phyloP scores from a whole-genome alignment of 441 rosid genomes.

The Jatropha multifida region DNA sequence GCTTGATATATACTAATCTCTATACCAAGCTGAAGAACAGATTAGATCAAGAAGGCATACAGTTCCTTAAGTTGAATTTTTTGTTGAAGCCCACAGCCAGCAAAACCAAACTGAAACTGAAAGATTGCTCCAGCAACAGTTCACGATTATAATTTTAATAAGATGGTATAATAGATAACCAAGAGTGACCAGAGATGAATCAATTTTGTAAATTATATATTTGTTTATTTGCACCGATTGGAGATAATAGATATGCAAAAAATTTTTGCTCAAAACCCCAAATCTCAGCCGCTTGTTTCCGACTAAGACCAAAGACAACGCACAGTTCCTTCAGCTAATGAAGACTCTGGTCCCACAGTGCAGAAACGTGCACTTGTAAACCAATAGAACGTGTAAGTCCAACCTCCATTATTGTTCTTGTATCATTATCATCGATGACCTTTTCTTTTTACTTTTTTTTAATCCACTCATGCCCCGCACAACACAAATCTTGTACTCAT shows the following conservation, averaged over 20 bases:
- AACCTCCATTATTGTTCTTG: constrained; percentile 8
- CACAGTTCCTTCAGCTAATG: neutral
- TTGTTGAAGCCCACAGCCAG: neutral
- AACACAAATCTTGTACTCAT: neutral
- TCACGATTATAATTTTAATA: neutral
- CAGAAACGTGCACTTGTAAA: neutral
- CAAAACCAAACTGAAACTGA: neutral
- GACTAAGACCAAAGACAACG: neutral
- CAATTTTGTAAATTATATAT: neutral
- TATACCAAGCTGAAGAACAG: neutral
- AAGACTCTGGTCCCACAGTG: neutral
- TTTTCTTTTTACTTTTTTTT: neutral
- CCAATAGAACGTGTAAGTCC: neutral
- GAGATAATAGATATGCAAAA: neutral
- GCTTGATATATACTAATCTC: neutral
- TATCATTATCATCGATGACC: constrained; percentile 7
- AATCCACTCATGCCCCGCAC: neutral
- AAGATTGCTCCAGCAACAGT: neutral
- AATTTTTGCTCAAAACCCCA: neutral
- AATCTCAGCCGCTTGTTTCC: constrained; percentile 1
- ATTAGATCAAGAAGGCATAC: neutral
- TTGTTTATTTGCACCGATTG: neutral
- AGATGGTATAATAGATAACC: neutral
- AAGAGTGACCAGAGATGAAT: neutral
- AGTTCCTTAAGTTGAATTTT: neutral